Percentiles rank a stretch among this genome's conserved stretches.
Evolutionary conservation across 805 yeast genomes (phyloP).

Genomic region (Priceomyces fermenticarens): DNA sequence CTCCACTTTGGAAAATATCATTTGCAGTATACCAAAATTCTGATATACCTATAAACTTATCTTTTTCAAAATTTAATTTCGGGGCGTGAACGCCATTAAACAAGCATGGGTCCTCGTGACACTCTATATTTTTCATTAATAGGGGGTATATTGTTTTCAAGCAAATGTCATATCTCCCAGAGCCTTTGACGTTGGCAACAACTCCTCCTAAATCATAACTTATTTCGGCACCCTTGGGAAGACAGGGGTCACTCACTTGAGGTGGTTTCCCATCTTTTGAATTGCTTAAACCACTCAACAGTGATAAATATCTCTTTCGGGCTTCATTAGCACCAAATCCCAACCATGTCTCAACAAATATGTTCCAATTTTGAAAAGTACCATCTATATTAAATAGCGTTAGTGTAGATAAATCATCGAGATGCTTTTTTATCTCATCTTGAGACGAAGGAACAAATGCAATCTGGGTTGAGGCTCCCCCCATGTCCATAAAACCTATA

Average conservation of each 20-base stretch:
- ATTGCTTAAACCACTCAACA: conserved; percentile 38
- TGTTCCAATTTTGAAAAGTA: conserved; percentile 67
- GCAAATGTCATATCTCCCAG: conserved; percentile 79
- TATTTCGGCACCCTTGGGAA: conserved; percentile 60
- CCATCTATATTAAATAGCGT: conserved; percentile 71
- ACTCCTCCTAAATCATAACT: conserved; percentile 47
- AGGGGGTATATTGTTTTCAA: conserved; percentile 70
- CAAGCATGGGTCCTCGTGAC: conserved; percentile 83
- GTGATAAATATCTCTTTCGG: conserved; percentile 63
- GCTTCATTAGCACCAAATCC: conserved; percentile 98
- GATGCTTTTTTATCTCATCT: conserved; percentile 60
- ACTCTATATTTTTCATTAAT: conserved; percentile 73
- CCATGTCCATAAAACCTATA: conserved; percentile 97
- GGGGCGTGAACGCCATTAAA: conserved; percentile 97
- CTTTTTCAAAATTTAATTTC: conserved; percentile 69
- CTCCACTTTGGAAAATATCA: conserved; percentile 85
- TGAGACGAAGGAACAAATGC: conserved; percentile 80
- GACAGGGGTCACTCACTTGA: conserved; percentile 69
- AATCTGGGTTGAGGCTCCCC: conserved; percentile 96
- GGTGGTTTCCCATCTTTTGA: conserved; percentile 10
- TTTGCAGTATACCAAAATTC: conserved; percentile 98
- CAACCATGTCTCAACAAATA: conserved; percentile 94
- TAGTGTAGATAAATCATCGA: conserved; percentile 69
- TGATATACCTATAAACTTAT: conserved; percentile 87
- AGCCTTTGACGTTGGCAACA: conserved; percentile 57